Base-by-base conservation (phyloP, 305 asterid genomes). In the Coffea humblotiana region DNA sequence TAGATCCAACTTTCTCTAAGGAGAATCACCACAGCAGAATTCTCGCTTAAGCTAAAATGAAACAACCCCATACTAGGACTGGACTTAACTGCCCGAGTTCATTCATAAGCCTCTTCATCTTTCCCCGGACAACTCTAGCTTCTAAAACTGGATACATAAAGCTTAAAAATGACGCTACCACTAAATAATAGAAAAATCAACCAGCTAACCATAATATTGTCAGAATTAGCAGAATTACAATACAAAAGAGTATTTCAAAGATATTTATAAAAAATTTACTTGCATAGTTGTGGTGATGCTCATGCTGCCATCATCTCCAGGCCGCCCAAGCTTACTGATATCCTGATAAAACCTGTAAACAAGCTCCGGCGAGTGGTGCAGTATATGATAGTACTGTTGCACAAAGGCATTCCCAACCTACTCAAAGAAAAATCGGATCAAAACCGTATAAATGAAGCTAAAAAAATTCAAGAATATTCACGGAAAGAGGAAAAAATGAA, bases 361-460 rank as follows among this genome's bases (percentile, higher is more conserved):
- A 1, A 86, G 93, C 80, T 78, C 91, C 0, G 98, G 97, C 9
- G 93, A 92, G 73, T 88, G 91, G 79, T 89, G 94, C 88, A 95
- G 91, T 83, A 93, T 88, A 72, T 88, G 89, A 85, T 95, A 95
- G 79, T 95, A 95, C 89, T 92, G 99, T 82, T 90, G 87, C 80
- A 90, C 98, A 73, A 95, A 95, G 9, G 94, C 98, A 72, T 95
- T 89, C 48, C 92, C 99, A 35, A 95, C 98, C 99, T 95, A 83
- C 32, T 77, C 80, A 58, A 65, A n/a, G 10, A 32, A 47, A 48
- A 78, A 51, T 27, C 40, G 48, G 71, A 23, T 14, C 27, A 58
- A 49, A 12, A 64, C 72, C 13, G 7, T 64, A 11, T 29, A 11
- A 13, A 27, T 14, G 1, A 70, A 27, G 40, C 15, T 3, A 40